These are phyloP conservation scores for Wickerhamomyces ciferrii DNA, from an alignment of 805 yeast genomes.

Conservation along the genomic window DNA sequence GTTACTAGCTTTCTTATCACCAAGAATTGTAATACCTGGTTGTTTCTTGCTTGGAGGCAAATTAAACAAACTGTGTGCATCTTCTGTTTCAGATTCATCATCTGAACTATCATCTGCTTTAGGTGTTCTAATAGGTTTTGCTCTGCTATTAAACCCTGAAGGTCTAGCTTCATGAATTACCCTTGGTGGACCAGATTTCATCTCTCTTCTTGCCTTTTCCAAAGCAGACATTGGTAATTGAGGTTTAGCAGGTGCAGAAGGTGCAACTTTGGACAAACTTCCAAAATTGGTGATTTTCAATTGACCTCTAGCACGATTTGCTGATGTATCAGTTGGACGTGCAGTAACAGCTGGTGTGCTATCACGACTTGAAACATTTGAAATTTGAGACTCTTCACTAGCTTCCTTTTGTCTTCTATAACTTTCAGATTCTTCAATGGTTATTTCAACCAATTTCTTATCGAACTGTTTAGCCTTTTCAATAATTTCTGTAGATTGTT, in stretches of 20 bases:
- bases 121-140: conserved; percentile 17
- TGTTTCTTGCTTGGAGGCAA: conserved; percentile 23
- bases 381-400: neutral
- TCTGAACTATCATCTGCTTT: conserved; percentile 22
- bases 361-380: conserved; percentile 3
- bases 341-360: neutral
- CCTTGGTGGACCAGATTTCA: conserved; percentile 17
- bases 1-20: conserved; percentile 10
- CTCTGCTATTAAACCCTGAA: conserved; percentile 41
- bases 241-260: conserved; percentile 21
- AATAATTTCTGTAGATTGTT: conserved; percentile 61
- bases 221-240: conserved; percentile 27
- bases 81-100: conserved; percentile 34
- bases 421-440: conserved; percentile 37
- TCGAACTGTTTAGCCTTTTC: conserved; percentile 56
- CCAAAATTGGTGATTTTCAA: conserved; percentile 33
- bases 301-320: conserved; percentile 23
- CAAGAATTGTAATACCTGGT: conserved; percentile 28
- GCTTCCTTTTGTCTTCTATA: conserved; percentile 26
- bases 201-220: conserved; percentile 31
- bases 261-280: conserved; percentile 24
- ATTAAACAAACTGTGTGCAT: conserved; percentile 30
- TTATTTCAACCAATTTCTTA: conserved; percentile 44
- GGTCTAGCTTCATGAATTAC: conserved; percentile 43
- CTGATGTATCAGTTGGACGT: neutral